These are phyloP conservation scores for Fusarium robinianum DNA, from an alignment of 2,329 filamentous ascomycete genomes.

Conservation along the genomic window DNA sequence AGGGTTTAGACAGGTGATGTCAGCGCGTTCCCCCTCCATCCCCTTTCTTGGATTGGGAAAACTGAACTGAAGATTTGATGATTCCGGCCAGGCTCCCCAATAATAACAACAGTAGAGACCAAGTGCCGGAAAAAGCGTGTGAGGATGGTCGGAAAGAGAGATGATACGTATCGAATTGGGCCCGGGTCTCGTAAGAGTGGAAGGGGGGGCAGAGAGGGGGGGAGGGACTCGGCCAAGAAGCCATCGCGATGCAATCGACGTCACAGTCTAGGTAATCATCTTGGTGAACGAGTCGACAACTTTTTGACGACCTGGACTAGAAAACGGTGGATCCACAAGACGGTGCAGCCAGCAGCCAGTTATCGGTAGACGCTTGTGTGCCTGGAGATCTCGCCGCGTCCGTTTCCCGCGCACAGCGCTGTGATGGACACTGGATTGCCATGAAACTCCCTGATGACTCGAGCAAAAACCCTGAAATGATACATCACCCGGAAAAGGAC, in stretches of 20 bases:
- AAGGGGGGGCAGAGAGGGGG: no score
- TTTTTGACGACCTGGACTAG: conserved; percentile 2
- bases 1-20: conserved; percentile 18
- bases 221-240: no score
- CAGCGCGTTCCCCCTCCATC: no score
- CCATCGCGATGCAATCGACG: conserved; percentile 22
- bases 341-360: no score
- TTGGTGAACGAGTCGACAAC: background rate
- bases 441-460: no score
- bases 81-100: conserved; percentile 10
- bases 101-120: background rate
- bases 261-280: conserved; percentile 24
- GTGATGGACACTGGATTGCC: no score
- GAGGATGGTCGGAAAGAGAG: background rate
- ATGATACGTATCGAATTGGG: conserved; percentile 5
- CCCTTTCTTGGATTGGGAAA: no score
- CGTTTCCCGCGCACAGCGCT: no score
- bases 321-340: conserved; percentile 26
- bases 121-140: conserved; percentile 21
- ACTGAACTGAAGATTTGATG: no score
- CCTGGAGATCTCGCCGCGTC: conserved; percentile 14
- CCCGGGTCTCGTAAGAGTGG: no score
- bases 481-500: no score
- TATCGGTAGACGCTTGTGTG: conserved; percentile 1
- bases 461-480: no score